Evolutionary conservation across 2,329 filamentous ascomycete genomes (phyloP), one percentile per base, ranked within the genome.

Genomic region (Stemphylium vesicarium): DNA sequence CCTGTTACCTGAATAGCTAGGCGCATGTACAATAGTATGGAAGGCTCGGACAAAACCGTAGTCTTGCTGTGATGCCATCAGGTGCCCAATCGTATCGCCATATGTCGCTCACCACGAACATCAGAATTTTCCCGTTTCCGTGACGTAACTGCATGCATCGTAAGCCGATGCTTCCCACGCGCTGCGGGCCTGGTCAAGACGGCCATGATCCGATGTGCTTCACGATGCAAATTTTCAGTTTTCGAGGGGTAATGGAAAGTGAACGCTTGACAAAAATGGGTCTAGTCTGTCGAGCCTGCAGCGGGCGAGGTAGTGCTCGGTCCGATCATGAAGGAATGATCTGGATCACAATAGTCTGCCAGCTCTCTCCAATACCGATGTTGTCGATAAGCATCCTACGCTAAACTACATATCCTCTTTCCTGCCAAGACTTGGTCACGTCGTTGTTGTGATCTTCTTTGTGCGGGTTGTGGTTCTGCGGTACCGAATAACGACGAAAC

Each of bases 241-340:
- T 72, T 52, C 67, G 66, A 69, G 71, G 71, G 70, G 71, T 75
- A 75, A 75, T 71, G 33, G 53, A 64, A 57, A 56, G 36, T 60
- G 52, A 62, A 64, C 54, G 49, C 33, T 36, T 38, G 59, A 35
- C 42, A 52, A 29, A 29, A 29, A 55, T 59, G 60, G 52, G 44
- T 41, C 38, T 50, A 35, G 57, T 29, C 26, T 3, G 56, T 61
- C 49, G 32, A 38, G 39, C 37, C 12, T 33, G 35, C 40, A 32
- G 31, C n/a, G 32, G n/a, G 32, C 13, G n/a, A n/a, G n/a, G 18
- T 44, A 7, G 31, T 45, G 50, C n/a, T 56, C 63, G 58, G 63
- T 53, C 58, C 58, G 56, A 63, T 59, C 35, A 29, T 53, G 50
- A 57, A 58, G 44, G 46, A 43, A 56, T 36, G 29, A 56, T 53